Conservation (phyloP, 2,329 filamentous ascomycete species). For the Cercospora sp. region DNA sequence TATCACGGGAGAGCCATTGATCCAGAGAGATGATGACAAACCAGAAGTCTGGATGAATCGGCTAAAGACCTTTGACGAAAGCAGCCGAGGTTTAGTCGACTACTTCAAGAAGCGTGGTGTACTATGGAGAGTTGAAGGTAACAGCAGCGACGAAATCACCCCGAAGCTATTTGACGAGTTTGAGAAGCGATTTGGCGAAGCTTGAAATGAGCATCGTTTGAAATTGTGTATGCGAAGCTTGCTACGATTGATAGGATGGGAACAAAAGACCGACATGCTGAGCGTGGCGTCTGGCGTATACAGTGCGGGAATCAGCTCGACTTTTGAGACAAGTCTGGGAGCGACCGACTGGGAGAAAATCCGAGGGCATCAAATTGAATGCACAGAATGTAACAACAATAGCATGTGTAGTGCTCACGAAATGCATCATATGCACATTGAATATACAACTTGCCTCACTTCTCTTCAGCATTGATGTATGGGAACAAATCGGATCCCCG, state of each 20-base stretch:
- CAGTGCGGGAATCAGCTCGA: slow-evolving; percentile 18
- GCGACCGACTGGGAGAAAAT: not conserved
- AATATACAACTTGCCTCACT: not conserved
- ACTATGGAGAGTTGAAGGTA: slow-evolving; percentile 81
- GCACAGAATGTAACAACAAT: not conserved
- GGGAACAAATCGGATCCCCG: not conserved
- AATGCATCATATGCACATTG: not conserved
- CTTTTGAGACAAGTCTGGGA: slow-evolving; percentile 7
- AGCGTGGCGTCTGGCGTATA: slow-evolving; percentile 20
- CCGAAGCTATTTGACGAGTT: slow-evolving; percentile 86
- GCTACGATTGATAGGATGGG: not conserved
- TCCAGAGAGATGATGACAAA: slow-evolving; percentile 80
- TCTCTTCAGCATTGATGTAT: not conserved
- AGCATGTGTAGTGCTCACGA: not conserved
- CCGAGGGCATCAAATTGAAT: not conserved
- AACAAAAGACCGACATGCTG: slow-evolving; percentile 13
- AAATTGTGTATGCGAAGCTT: not conserved
- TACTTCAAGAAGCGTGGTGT: slow-evolving; percentile 85
- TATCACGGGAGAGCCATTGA: slow-evolving; percentile 81
- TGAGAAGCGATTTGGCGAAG: slow-evolving; percentile 65
- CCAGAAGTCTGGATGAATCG: slow-evolving; percentile 81
- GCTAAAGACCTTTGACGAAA: slow-evolving; percentile 82
- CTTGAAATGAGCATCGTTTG: not conserved
- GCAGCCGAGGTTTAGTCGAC: slow-evolving; percentile 78
- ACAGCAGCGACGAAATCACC: slow-evolving; percentile 91